phyloP scores from a whole-genome alignment of 2,329 filamentous ascomycete genomes.

The Aspergillus terreus region DNA sequence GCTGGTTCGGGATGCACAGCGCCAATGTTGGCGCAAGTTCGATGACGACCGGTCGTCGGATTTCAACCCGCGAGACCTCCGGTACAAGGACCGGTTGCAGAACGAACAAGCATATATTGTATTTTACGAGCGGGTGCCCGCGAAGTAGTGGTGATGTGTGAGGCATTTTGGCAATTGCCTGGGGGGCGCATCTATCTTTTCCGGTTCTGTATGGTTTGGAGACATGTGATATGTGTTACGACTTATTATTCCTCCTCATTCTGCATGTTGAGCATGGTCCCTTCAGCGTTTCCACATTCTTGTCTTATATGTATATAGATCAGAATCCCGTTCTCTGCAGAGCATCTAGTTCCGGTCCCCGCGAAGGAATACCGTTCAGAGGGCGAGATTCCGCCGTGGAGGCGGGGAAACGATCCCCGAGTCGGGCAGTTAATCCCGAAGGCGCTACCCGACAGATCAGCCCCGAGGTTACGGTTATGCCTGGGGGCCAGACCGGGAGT shows the following conservation, averaged over 20 bases:
- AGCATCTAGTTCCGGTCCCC: background rate
- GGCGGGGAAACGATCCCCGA: conserved; percentile 1
- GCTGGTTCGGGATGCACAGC: conserved; percentile 59
- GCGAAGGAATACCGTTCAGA: background rate
- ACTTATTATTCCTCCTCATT: background rate
- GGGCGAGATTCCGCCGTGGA: conserved; percentile 1
- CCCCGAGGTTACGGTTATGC: conserved; percentile 24
- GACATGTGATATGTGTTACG: conserved; percentile 1
- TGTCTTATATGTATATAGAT: conserved; percentile 1
- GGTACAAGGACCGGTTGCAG: conserved; percentile 50
- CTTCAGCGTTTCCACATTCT: background rate
- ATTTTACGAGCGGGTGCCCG: conserved; percentile 55
- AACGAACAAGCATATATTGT: conserved; percentile 64
- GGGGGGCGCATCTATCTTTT: background rate
- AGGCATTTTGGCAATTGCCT: no score
- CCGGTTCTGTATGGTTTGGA: background rate
- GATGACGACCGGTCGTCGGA: conserved; percentile 57
- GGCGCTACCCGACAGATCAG: conserved; percentile 18
- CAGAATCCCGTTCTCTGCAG: background rate
- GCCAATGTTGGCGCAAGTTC: conserved; percentile 58
- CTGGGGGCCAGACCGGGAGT: background rate
- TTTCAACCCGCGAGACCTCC: conserved; percentile 53
- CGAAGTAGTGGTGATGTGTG: conserved; percentile 25
- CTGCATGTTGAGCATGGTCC: background rate
- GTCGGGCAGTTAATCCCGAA: conserved; percentile 19